Percentiles rank a stretch among this genome's conserved stretches.
Evolutionary conservation across 1,139 yeast genomes (phyloP).

Genomic region (Geotrichum restrictum): DNA sequence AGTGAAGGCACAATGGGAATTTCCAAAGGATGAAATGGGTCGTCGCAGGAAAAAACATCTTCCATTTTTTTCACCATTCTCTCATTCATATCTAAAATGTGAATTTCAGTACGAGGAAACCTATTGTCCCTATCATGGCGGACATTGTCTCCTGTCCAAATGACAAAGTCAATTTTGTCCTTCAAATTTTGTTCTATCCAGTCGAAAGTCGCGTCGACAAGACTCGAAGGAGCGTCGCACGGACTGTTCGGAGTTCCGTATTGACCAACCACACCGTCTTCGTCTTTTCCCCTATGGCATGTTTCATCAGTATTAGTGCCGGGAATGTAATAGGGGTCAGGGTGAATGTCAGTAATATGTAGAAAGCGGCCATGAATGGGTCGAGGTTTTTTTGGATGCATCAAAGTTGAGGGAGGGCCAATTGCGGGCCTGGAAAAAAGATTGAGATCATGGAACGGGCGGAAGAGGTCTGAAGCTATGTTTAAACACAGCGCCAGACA

Average conservation of each 20-base stretch:
- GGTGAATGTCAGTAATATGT: constrained; percentile 84
- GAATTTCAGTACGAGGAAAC: constrained; percentile 65
- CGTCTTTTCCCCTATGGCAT: constrained; percentile 55
- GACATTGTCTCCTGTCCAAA: constrained; percentile 89
- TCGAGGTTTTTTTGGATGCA: constrained; percentile 7
- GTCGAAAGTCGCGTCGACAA: constrained; percentile 59
- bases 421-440: no score
- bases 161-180: constrained; percentile 76
- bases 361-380: constrained; percentile 66
- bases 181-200: constrained; percentile 63
- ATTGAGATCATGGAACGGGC: no score
- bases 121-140: constrained; percentile 79
- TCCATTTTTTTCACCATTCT: constrained; percentile 53
- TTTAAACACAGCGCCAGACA: not conserved
- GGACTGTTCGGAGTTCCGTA: constrained; percentile 23
- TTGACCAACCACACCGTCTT: constrained; percentile 22
- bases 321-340: constrained; percentile 63
- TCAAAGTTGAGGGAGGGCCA: not conserved
- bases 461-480: no score
- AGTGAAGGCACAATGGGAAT: constrained; percentile 61
- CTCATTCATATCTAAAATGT: constrained; percentile 67
- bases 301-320: constrained; percentile 49
- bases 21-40: constrained; percentile 36
- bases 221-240: constrained; percentile 59
- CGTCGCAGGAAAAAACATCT: constrained; percentile 49